phyloP scores from a whole-genome alignment of 768 basidiomycete genomes.

The Leucocoprinus sp. region DNA sequence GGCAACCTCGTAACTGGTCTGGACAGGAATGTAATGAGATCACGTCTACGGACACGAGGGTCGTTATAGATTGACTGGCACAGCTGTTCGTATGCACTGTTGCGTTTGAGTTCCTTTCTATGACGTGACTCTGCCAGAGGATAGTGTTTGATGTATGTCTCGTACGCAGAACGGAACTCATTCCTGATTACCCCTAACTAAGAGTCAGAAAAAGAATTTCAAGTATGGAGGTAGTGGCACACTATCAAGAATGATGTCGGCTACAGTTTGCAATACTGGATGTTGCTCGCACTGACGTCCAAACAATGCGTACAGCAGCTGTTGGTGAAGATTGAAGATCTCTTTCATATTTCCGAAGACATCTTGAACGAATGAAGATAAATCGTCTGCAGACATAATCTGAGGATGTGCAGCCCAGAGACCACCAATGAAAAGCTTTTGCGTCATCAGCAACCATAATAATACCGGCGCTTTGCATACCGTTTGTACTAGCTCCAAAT shows the following conservation, averaged over 20 bases:
- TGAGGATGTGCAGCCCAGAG: conserved; percentile 55
- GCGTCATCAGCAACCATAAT: not conserved
- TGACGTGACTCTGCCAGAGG: conserved; percentile 80
- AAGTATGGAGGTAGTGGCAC: conserved; percentile 17
- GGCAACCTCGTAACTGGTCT: conserved; percentile 87
- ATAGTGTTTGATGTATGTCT: conserved; percentile 82
- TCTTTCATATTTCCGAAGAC: conserved; percentile 80
- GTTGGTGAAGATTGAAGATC: conserved; percentile 59
- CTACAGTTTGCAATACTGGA: conserved; percentile 72
- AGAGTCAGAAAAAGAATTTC: conserved; percentile 17
- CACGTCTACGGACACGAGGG: conserved; percentile 63
- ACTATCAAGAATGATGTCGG: conserved; percentile 83
- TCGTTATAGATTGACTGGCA: conserved; percentile 54
- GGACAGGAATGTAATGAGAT: conserved; percentile 74
- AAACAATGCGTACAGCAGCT: conserved; percentile 66
- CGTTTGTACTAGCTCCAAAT: conserved; percentile 63
- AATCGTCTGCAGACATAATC: conserved; percentile 45
- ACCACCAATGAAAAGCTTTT: conserved; percentile 65
- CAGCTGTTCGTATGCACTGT: conserved; percentile 59
- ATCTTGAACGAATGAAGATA: conserved; percentile 62
- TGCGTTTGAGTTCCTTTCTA: conserved; percentile 64
- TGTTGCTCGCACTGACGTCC: conserved; percentile 78
- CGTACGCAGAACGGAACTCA: conserved; percentile 61
- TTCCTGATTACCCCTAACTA: conserved; percentile 30
- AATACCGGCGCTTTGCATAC: conserved; percentile 24